Base-by-base conservation (phyloP, 768 basidiomycete genomes). In the Leccinum barrowsii region DNA sequence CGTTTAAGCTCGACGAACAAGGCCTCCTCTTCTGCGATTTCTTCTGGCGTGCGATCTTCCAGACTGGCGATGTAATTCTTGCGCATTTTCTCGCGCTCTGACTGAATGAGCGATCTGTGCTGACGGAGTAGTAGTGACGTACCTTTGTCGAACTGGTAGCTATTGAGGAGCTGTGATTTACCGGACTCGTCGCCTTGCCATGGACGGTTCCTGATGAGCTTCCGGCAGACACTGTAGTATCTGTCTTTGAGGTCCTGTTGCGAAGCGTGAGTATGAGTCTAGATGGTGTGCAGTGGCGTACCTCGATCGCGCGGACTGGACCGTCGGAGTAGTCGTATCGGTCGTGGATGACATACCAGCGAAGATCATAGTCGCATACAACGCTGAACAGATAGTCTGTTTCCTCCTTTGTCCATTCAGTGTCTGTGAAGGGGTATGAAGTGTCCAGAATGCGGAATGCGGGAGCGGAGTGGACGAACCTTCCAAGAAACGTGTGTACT, bases 1-100 rank as follows among this genome's bases (percentile, higher is more conserved):
- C 92, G 85, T 68, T 95, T 94, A 52, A 96, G 82, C 72, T 98
- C 94, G 61, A 98, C 76, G 74, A 91, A 98, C 3, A 99, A 79
- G 7, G 92, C 90, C 66, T 98, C 95, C 78, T 98, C 97, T 70
- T 99, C 95, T 17, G 87, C 89, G 47, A 96, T 87, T 74, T 98
- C 92, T 51, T 89, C 85, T 4, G 86, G 81, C 0, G 93, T 90
- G n/a, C 96, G 86, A 57, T 82, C 85, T 74, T 94, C 92, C n/a
- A 98, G 83, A 59, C 86, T 90, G 8, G 80, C 75, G 13, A 98
- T 80, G 67, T 98, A 97, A 57, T 86, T 85, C 73, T 94, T 97
- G 57, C 97, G 87, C 62, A 85, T 87, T 21, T 85, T 75, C 73
- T 99, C 97, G 46, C 92, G 89, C 30, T 89, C 95, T 96, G 63